Percentiles rank a stretch among this genome's conserved stretches.
These are phyloP conservation scores for Aspergillus tamarii DNA, from an alignment of 2,329 filamentous ascomycete species.

Conservation along the genomic window DNA sequence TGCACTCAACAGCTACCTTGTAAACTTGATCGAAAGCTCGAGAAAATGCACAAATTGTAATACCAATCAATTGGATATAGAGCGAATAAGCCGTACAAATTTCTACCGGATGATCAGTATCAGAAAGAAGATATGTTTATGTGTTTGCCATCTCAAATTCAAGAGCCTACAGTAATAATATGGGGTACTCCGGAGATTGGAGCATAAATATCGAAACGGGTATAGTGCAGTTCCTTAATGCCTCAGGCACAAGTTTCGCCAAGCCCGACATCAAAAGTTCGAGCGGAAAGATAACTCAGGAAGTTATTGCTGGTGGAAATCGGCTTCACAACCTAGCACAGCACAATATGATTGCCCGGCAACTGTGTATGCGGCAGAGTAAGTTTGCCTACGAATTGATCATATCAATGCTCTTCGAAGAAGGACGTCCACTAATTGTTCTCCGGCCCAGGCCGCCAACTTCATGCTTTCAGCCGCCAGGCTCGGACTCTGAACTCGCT, in stretches of 20 bases:
- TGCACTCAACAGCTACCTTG: not conserved
- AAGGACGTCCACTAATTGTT: constrained; percentile 17
- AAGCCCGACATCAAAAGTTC: constrained; percentile 43
- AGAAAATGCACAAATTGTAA: not conserved
- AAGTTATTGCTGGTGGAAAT: constrained; percentile 17
- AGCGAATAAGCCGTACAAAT: not conserved
- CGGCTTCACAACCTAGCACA: constrained; percentile 17
- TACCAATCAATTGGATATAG: not conserved
- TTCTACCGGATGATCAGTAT: not conserved
- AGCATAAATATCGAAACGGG: not conserved
- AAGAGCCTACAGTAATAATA: not conserved
- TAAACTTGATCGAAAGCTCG: not conserved
- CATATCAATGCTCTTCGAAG: not conserved
- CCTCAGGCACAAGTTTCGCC: constrained; percentile 33
- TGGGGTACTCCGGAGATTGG: not conserved
- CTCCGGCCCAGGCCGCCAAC: constrained; percentile 38
- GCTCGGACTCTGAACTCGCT: constrained; percentile 30
- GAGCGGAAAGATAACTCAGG: constrained; percentile 29
- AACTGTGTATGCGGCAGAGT: constrained; percentile 46
- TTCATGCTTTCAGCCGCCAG: constrained; percentile 37
- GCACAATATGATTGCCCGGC: constrained; percentile 46
- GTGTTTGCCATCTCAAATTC: no score
- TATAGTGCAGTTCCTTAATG: constrained; percentile 1
- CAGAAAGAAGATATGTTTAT: not conserved
- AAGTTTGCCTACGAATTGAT: constrained; percentile 21